Percentiles rank a stretch among this genome's conserved stretches.
These are phyloP conservation scores for Thamnidium elegans DNA, from an alignment of 192 early-diverging fungal genomes.

Conservation along the genomic window DNA sequence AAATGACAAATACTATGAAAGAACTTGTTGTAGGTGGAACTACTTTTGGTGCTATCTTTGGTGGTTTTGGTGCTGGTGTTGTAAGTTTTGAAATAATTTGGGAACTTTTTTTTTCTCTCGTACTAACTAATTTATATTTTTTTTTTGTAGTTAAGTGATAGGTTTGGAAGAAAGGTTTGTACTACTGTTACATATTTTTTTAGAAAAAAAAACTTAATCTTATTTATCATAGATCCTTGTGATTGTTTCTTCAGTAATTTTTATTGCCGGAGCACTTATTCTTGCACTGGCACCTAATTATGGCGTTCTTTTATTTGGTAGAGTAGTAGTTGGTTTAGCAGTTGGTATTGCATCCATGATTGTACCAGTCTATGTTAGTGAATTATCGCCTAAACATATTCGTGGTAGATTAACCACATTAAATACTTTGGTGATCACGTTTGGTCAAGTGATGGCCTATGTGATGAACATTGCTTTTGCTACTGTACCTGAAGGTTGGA, in stretches of 20 bases:
- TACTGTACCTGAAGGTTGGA: conserved; percentile 42
- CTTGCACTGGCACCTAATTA: conserved; percentile 46
- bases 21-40: conserved; percentile 57
- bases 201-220: not conserved
- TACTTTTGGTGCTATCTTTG: conserved; percentile 54
- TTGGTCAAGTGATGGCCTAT: conserved; percentile 56
- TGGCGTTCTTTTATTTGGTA: conserved; percentile 44
- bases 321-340: conserved; percentile 53
- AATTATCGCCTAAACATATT: conserved; percentile 39
- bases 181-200: not conserved
- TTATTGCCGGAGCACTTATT: conserved; percentile 45
- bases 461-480: conserved; percentile 48
- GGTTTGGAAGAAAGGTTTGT: conserved; percentile 36
- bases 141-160: conserved; percentile 25
- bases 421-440: conserved; percentile 52
- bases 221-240: conserved; percentile 36
- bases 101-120: no score
- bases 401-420: conserved; percentile 51
- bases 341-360: conserved; percentile 55
- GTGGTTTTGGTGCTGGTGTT: conserved; percentile 48
- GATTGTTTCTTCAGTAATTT: conserved; percentile 42
- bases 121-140: not conserved
- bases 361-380: conserved; percentile 54
- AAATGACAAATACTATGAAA: conserved; percentile 41
- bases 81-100: not conserved